phyloP scores from a whole-genome alignment of 768 basidiomycete species.

The Amanita muscaria region DNA sequence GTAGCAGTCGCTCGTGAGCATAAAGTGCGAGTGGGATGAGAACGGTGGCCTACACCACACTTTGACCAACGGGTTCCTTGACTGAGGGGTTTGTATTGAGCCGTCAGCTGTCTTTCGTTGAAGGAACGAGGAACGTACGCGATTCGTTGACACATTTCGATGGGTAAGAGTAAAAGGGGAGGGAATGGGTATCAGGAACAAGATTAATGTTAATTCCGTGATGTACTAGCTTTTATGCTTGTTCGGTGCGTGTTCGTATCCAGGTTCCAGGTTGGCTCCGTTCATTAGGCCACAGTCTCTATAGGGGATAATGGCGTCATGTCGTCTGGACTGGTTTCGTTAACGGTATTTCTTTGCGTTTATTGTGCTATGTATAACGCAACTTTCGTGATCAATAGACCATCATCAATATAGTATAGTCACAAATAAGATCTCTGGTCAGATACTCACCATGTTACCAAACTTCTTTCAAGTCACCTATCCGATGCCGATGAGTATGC shows the following conservation, averaged over 20 bases:
- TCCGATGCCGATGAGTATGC: too few relatives aligned
- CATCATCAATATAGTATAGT: too few relatives aligned
- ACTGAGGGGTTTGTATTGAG: slow-evolving; percentile 27
- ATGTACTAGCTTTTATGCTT: slow-evolving; percentile 2
- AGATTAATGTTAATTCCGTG: background rate
- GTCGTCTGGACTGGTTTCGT: too few relatives aligned
- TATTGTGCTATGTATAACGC: too few relatives aligned
- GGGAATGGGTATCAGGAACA: background rate
- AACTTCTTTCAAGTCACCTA: too few relatives aligned
- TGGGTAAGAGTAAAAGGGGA: background rate
- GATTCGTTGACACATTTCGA: slow-evolving; percentile 64
- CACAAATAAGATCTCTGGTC: too few relatives aligned
- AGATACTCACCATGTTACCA: too few relatives aligned
- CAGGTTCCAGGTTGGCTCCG: background rate
- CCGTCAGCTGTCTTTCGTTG: slow-evolving; percentile 4
- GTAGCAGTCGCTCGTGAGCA: slow-evolving; percentile 10
- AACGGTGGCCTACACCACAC: slow-evolving; percentile 45
- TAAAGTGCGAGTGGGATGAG: slow-evolving; percentile 7
- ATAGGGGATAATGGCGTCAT: background rate
- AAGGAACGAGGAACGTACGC: slow-evolving; percentile 42
- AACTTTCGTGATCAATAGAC: too few relatives aligned
- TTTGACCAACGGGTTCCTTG: slow-evolving; percentile 70
- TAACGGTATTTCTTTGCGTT: too few relatives aligned
- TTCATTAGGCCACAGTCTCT: background rate
- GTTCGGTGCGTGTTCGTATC: background rate